phyloP scores from a whole-genome alignment of 2,329 filamentous ascomycete genomes.

The Pseudocercospora fuligena region DNA sequence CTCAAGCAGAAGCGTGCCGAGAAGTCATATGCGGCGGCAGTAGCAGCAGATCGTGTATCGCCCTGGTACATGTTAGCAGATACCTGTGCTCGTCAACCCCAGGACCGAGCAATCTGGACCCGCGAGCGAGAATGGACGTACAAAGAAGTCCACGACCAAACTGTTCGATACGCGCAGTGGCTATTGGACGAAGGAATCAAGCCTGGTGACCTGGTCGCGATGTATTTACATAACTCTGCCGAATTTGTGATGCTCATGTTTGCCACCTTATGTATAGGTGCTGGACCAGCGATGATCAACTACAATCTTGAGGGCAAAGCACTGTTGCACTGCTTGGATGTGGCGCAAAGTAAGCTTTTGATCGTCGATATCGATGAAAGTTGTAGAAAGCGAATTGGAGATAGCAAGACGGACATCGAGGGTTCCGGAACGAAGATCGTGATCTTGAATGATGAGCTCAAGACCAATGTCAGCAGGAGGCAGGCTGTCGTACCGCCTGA shows the following conservation, averaged over 20 bases:
- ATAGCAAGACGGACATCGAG: slow-evolving; percentile 53
- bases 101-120: slow-evolving; percentile 67
- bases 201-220: slow-evolving; percentile 40
- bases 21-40: slow-evolving; percentile 54
- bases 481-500: slow-evolving; percentile 34
- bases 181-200: slow-evolving; percentile 51
- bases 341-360: slow-evolving; percentile 46
- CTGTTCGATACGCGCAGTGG: slow-evolving; percentile 66
- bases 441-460: slow-evolving; percentile 56
- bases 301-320: slow-evolving; percentile 42
- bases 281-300: slow-evolving; percentile 42
- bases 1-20: slow-evolving; percentile 49
- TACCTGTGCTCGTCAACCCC: slow-evolving; percentile 45
- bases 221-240: slow-evolving; percentile 39
- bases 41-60: not conserved
- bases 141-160: slow-evolving; percentile 57
- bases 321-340: slow-evolving; percentile 43
- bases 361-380: slow-evolving; percentile 53
- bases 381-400: slow-evolving; percentile 62
- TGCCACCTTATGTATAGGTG: slow-evolving; percentile 37
- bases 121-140: slow-evolving; percentile 62
- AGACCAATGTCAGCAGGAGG: slow-evolving; percentile 47
- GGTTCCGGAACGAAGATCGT: slow-evolving; percentile 62
- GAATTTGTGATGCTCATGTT: slow-evolving; percentile 40
- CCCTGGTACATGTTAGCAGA: slow-evolving; percentile 33